These are phyloP conservation scores for Penicillium rolfsii DNA, from an alignment of 2,329 filamentous ascomycete species.

Conservation along the genomic window DNA sequence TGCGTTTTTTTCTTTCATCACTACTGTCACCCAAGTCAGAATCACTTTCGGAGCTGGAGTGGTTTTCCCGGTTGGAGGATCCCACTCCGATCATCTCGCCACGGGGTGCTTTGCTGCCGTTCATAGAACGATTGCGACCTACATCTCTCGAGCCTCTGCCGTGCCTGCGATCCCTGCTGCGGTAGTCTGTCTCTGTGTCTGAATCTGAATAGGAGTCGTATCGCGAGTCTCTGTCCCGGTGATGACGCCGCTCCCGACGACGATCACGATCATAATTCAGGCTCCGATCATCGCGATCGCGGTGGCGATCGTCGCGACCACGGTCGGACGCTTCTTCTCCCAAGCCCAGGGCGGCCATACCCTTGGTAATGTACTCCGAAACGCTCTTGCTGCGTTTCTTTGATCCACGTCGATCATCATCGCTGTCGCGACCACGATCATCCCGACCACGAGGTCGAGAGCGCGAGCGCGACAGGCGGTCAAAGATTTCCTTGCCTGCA, in stretches of 20 bases:
- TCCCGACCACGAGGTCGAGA: conserved; percentile 44
- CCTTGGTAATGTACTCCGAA: conserved; percentile 49
- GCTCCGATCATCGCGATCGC: conserved; percentile 28
- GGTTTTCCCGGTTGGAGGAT: conserved; percentile 14
- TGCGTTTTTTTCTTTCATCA: conserved; percentile 65
- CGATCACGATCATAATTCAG: conserved; percentile 15
- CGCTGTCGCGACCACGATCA: conserved; percentile 40
- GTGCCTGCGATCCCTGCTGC: conserved; percentile 36
- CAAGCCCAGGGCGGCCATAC: conserved; percentile 51
- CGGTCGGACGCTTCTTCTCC: conserved; percentile 32
- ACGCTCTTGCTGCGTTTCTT: conserved; percentile 52
- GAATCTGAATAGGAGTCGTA: conserved; percentile 47
- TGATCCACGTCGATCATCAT: conserved; percentile 49
- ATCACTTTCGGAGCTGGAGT: conserved; percentile 43
- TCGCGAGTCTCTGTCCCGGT: conserved; percentile 36
- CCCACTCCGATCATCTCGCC: conserved; percentile 14
- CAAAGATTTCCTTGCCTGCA: conserved; percentile 52
- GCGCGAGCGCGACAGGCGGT: conserved; percentile 43
- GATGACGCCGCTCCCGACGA: conserved; percentile 33
- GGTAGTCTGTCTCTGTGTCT: conserved; percentile 40
- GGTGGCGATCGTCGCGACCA: conserved; percentile 30
- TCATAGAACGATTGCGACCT: conserved; percentile 43
- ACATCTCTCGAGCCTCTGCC: conserved; percentile 49
- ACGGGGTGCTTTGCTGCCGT: conserved; percentile 26
- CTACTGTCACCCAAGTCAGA: conserved; percentile 60